Base-by-base conservation (phyloP, 169 alveolate genomes). In the Eimeria tenella region DNA sequence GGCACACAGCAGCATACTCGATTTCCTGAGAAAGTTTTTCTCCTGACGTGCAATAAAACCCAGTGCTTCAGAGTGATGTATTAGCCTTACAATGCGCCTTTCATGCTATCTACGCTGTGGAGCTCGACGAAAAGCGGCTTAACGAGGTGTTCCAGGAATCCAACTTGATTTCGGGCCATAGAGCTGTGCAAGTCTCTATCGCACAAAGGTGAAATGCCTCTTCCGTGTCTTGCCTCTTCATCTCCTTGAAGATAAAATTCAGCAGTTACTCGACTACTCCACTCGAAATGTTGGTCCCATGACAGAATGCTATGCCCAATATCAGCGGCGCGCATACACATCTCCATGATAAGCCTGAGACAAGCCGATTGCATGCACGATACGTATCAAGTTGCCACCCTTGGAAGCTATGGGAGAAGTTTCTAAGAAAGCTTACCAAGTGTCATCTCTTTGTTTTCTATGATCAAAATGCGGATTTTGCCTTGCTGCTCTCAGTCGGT, bases 131-230 rank as follows among this genome's bases (percentile, higher is more conserved):
- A 93, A 50, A 98, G 95, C 11, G 98, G 98, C 56, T 95, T 60
- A 56, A 96, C 96, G 71, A 98, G 96, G 55, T 96, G 96, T 52
- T 93, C 86, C 52, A 98, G 96, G 93, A 97, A 98, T 55, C 98
- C 98, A 49, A 96, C 97, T 94, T 98, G 98, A 50, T 98, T 94
- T 68, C 93, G 93, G 25, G 98, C 97, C 17, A 97, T 96, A 86
- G 96, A 95, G 89, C 94, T 96, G n/a, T 97, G 96, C 52, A 97
- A 91, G 17, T 97, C 98, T 79, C 98, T 95, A 89, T 98, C 98
- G 96, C 99, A 98, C 79, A 97, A 94, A 81, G 98, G 97, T 11
- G 98, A 96, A 19, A 97, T 96, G 11, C 98, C 97, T 15, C 97
- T 93, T 4, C 97, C 96, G 49, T 86, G 83, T 23, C 95, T 92